Evolutionary conservation across 2,329 filamentous ascomycete species (phyloP).

Genomic region (Bipolaris cookei): DNA sequence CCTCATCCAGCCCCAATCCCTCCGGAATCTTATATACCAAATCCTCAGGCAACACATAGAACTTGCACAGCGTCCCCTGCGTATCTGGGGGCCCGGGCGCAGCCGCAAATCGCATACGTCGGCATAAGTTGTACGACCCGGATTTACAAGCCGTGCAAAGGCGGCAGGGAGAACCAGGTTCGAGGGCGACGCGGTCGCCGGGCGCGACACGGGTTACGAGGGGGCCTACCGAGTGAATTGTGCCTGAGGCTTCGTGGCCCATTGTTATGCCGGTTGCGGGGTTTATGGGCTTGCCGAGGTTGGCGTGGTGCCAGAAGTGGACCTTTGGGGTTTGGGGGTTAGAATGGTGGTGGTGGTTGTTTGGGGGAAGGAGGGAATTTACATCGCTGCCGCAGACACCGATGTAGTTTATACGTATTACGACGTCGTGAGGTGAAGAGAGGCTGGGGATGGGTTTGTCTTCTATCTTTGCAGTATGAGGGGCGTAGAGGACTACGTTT

Average conservation of each 20-base stretch:
- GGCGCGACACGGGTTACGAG: constrained; percentile 75
- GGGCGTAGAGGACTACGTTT: constrained; percentile 52
- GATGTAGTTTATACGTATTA: constrained; percentile 54
- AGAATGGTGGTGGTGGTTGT: no score
- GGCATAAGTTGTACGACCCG: constrained; percentile 91
- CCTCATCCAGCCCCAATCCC: constrained; percentile 82
- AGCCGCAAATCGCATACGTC: constrained; percentile 81
- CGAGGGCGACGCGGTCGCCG: constrained; percentile 88
- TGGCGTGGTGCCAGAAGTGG: constrained; percentile 94
- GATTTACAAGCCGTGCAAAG: constrained; percentile 86
- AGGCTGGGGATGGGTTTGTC: constrained; percentile 49
- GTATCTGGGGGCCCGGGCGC: constrained; percentile 76
- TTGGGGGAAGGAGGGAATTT: not conserved
- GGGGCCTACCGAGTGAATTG: constrained; percentile 76
- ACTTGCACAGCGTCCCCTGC: constrained; percentile 77
- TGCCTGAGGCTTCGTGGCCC: constrained; percentile 89
- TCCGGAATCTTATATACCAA: constrained; percentile 94
- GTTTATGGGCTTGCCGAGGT: constrained; percentile 86
- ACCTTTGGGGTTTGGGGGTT: constrained; percentile 53
- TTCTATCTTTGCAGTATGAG: constrained; percentile 48
- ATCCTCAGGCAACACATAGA: constrained; percentile 85
- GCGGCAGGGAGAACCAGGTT: constrained; percentile 90
- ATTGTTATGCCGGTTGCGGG: constrained; percentile 80
- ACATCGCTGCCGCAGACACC: constrained; percentile 54
- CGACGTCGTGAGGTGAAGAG: constrained; percentile 48